Evolutionary conservation across 352 stramenopile genomes (phyloP).

Genomic region (Phytopythium sindhum): DNA sequence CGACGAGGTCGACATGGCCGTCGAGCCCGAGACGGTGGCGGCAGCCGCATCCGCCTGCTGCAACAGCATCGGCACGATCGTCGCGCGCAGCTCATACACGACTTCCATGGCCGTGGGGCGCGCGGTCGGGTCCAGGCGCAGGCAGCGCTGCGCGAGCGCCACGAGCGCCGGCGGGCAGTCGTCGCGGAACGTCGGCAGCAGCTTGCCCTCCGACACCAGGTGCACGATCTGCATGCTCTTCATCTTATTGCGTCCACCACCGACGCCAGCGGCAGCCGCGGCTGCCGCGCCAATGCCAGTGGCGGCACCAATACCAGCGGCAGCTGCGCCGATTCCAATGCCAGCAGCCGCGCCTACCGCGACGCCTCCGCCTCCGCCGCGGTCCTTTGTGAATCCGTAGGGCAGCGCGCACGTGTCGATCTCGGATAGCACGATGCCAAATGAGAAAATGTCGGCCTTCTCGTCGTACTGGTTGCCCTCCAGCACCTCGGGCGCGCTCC

Average conservation of each 20-base stretch:
- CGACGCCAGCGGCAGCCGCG: neutral
- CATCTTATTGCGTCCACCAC: slow-evolving; percentile 54
- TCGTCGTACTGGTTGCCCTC: slow-evolving; percentile 75
- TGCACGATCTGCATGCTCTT: slow-evolving; percentile 85
- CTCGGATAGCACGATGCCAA: slow-evolving; percentile 69
- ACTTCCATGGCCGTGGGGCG: slow-evolving; percentile 71
- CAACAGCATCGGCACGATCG: slow-evolving; percentile 41
- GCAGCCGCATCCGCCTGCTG: slow-evolving; percentile 11
- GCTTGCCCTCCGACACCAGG: slow-evolving; percentile 68
- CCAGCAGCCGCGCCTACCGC: neutral
- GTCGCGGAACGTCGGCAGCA: slow-evolving; percentile 70
- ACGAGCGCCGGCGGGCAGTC: slow-evolving; percentile 53
- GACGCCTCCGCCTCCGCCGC: slow-evolving; percentile 3
- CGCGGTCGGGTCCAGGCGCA: slow-evolving; percentile 56
- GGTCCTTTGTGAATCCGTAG: slow-evolving; percentile 60
- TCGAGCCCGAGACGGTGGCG: slow-evolving; percentile 4
- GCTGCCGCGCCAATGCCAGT: neutral
- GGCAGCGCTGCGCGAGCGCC: slow-evolving; percentile 49
- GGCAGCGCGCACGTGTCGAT: slow-evolving; percentile 74
- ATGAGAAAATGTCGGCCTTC: slow-evolving; percentile 77
- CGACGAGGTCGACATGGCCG: slow-evolving; percentile 1
- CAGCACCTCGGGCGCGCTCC: slow-evolving; percentile 66
- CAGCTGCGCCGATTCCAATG: neutral
- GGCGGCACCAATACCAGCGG: neutral
- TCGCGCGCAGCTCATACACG: slow-evolving; percentile 55